A percentile compares a stretch with the other conserved stretches of the same genome.
Evolutionary conservation across 768 basidiomycete species (phyloP).

Genomic region (Russula olivacea): DNA sequence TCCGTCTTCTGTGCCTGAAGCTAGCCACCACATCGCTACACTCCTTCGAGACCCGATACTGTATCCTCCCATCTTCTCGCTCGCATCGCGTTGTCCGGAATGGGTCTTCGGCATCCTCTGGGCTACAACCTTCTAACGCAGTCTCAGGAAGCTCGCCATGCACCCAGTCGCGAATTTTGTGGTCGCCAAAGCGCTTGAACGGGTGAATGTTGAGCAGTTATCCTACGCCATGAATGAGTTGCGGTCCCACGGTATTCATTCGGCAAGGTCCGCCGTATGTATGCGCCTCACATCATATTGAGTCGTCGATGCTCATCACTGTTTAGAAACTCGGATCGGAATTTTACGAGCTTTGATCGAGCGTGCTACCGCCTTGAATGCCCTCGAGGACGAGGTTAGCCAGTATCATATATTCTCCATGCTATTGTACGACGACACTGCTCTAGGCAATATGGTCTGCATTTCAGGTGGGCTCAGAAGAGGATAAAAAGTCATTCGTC

Average conservation of each 20-base stretch:
- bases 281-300: neutral
- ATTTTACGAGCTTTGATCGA: conserved; percentile 74
- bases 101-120: conserved; percentile 63
- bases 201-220: conserved; percentile 54
- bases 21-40: conserved; percentile 74
- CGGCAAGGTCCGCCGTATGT: conserved; percentile 65
- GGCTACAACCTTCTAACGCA: conserved; percentile 71
- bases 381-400: conserved; percentile 21
- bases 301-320: neutral
- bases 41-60: conserved; percentile 80
- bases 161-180: conserved; percentile 97
- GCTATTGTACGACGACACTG: conserved; percentile 12
- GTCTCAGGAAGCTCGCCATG: conserved; percentile 61
- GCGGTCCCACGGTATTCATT: conserved; percentile 44
- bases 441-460: conserved; percentile 25
- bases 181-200: conserved; percentile 67
- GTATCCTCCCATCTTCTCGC: conserved; percentile 87
- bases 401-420: neutral
- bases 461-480: conserved; percentile 17
- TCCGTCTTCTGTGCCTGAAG: conserved; percentile 36
- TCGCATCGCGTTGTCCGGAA: conserved; percentile 58
- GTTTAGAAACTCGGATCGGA: too few relatives aligned
- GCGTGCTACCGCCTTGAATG: conserved; percentile 39
- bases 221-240: conserved; percentile 53
- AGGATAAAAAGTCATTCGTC: conserved; percentile 19